A percentile compares a stretch with the other conserved stretches of the same genome.
phyloP scores from a whole-genome alignment of 1,284 basidiomycete genomes.

The Vanrija humicola region DNA sequence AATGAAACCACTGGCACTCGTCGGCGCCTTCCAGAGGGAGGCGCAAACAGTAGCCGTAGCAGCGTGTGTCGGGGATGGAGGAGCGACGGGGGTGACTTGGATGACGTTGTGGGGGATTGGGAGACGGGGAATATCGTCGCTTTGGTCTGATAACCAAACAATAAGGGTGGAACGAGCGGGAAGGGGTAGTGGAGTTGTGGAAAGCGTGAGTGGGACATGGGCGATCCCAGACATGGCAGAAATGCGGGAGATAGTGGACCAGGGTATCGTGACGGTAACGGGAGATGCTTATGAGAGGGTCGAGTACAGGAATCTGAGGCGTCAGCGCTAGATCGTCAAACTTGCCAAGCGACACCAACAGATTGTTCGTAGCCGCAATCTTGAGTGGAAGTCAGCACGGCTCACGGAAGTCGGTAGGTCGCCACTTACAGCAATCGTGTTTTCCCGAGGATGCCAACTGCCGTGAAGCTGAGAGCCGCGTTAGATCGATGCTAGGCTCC shows the following conservation, averaged over 20 bases:
- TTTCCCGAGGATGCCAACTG: constrained; percentile 96
- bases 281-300: constrained; percentile 37
- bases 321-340: constrained; percentile 7
- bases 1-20: neutral
- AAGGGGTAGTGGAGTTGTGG: neutral
- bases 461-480: constrained; percentile 60
- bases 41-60: too few species aligned
- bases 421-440: constrained; percentile 83
- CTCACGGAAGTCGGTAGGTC: neutral
- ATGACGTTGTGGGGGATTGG: neutral
- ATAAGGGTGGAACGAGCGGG: neutral
- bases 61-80: too few species aligned
- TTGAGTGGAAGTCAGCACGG: constrained; percentile 40
- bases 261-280: neutral
- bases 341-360: constrained; percentile 50
- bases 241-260: constrained; percentile 4
- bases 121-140: neutral
- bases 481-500: constrained; percentile 8
- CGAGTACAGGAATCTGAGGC: constrained; percentile 45
- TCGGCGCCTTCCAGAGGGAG: too few species aligned
- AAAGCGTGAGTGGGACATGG: neutral
- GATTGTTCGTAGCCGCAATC: constrained; percentile 93
- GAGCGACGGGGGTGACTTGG: neutral
- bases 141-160: neutral
- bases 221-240: constrained; percentile 3